Evolutionary conservation across 352 stramenopile genomes (phyloP), one percentile per base, ranked within the genome.

Genomic region (Globisporangium carolinianum): DNA sequence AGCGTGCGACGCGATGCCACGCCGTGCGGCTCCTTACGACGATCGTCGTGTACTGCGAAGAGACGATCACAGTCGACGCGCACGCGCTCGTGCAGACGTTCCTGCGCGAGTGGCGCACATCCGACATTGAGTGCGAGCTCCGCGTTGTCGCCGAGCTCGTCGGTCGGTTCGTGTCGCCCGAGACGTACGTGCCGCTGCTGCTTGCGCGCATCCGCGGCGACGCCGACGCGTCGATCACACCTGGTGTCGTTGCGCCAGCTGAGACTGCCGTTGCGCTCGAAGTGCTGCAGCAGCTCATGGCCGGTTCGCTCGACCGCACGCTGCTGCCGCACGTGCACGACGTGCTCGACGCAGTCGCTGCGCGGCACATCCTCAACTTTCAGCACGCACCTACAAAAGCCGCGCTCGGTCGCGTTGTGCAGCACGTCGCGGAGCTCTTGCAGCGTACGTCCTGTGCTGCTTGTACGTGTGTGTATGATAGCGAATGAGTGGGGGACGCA

Each of bases 41-140:
- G 63, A 68, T 98, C 47, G 57, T 97, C 38, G 81, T 98, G 41
- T 97, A 97, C 59, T 92, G 87, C 61, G 95, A 98, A 69, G 93
- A 98, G 53, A 87, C 87, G 47, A 82, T 98, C 52, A 98, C 88
- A 4, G 83, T 95, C n/a, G 87, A 97, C 59, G 75, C 82, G 4
- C 81, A 97, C 55, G 35, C 75, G 42, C 49, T 98, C 17, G 47
- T 97, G 7, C 66, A 79, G 38, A 84, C 82, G 32, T 60, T 97
- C 43, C 66, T 94, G 37, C 57, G 69, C 38, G 65, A 61, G 1
- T 91, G 80, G 79, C 61, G 51, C 39, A 68, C 82, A 17, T 39
- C 63, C 1, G 52, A 73, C 39, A 61, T 83, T 32, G 49, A 62
- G 5, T 14, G 4, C 8, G 59, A 72, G 6, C 39, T 74, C 2